Evolutionary conservation across 2,329 filamentous ascomycete genomes (phyloP).

Genomic region (Coccinonectria pachysandricola): DNA sequence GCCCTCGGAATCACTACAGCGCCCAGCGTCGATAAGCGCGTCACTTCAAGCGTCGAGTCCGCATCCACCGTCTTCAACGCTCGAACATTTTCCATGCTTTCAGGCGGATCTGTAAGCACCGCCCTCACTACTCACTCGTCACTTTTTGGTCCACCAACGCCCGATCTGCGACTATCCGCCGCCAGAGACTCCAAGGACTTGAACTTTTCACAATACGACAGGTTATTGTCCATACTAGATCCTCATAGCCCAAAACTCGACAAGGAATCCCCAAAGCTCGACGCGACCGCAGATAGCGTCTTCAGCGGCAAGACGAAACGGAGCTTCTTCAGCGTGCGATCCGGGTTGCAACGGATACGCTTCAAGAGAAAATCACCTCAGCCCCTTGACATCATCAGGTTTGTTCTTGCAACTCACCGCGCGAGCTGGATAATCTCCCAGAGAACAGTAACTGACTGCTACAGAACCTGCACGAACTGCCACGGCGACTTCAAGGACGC

Average conservation of each 20-base stretch:
- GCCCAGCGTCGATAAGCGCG: constrained; percentile 23
- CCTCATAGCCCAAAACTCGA: constrained; percentile 32
- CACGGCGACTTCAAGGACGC: constrained; percentile 39
- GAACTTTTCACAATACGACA: constrained; percentile 42
- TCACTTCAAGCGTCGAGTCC: constrained; percentile 32
- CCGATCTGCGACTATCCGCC: constrained; percentile 15
- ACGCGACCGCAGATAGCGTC: constrained; percentile 27
- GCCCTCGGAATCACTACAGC: constrained; percentile 25
- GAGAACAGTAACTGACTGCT: constrained; percentile 2
- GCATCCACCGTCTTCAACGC: constrained; percentile 31
- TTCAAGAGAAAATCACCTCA: constrained; percentile 29
- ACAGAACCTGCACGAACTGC: constrained; percentile 48
- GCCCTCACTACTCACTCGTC: constrained; percentile 34
- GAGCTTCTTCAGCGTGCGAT: constrained; percentile 35
- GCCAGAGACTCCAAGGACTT: constrained; percentile 26
- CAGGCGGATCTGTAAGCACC: constrained; percentile 31
- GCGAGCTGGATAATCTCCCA: constrained; percentile 5
- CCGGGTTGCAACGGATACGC: constrained; percentile 34
- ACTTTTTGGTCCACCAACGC: constrained; percentile 20
- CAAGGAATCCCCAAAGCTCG: constrained; percentile 21
- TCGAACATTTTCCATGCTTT: constrained; percentile 35
- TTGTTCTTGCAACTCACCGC: constrained; percentile 20
- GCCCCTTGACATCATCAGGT: constrained; percentile 19
- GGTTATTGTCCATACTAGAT: constrained; percentile 36
- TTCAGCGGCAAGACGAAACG: constrained; percentile 35